phyloP scores from a whole-genome alignment of 805 yeast species.

The Yamadazyma philogaea region DNA sequence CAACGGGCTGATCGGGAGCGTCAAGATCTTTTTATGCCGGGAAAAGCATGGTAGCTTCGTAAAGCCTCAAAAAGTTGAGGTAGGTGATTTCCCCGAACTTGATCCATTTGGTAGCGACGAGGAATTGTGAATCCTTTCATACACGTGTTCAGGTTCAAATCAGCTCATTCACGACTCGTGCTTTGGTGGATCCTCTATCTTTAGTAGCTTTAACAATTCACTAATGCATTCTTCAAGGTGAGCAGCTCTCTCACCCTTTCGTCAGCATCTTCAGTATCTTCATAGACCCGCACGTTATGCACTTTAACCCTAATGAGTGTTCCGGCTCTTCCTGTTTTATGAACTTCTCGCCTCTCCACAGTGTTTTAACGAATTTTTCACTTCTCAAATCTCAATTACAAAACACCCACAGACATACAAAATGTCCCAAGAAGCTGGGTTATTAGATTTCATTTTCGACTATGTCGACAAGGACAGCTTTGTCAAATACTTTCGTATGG shows the following conservation, averaged over 20 bases:
- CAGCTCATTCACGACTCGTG: no score
- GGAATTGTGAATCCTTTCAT: constrained; percentile 21
- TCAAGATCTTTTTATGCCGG: constrained; percentile 54
- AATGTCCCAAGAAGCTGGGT: constrained; percentile 6
- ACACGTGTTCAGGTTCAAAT: no score
- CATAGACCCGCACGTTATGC: no score
- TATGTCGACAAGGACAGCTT: constrained; percentile 40
- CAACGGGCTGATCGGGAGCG: constrained; percentile 69
- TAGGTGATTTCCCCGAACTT: constrained; percentile 61
- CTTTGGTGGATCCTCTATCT: no score
- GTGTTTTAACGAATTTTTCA: neutral
- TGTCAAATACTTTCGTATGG: constrained; percentile 45
- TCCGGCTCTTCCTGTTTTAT: neutral
- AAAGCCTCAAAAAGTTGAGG: constrained; percentile 62
- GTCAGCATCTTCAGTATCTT: no score
- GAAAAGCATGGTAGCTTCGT: constrained; percentile 74
- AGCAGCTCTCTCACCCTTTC: no score
- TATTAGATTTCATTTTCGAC: constrained; percentile 33
- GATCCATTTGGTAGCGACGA: constrained; percentile 46
- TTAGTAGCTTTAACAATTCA: no score
- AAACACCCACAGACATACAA: neutral
- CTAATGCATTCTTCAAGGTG: no score
- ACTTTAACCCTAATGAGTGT: no score
- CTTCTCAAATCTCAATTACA: neutral
- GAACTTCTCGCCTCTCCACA: no score